Base-by-base conservation (phyloP, 192 early-diverging fungal genomes). In the Umbelopsis isabellina region DNA sequence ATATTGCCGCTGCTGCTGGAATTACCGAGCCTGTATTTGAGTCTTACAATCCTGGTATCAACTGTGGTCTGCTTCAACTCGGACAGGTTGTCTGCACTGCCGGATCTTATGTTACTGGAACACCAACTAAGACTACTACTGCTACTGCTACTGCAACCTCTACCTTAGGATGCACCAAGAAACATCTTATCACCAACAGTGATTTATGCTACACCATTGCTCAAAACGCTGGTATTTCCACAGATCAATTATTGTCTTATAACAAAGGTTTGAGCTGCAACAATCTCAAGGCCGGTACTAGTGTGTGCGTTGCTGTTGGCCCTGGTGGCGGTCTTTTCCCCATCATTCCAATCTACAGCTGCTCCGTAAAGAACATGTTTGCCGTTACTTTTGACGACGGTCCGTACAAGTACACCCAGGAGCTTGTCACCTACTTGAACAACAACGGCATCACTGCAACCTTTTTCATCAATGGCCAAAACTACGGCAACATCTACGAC, bases 341-440 rank as follows among this genome's bases (percentile, higher is more conserved):
- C 33, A 25, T 61, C 27, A 61, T 61, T 12, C 55, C 55, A n/a
- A 35, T 61, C 15, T 61, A 61, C 55, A 35, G 25, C 33, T 61
- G 55, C 55, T 27, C 23, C 6, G 67, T 69, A 1, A 61, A 78
- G 21, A 78, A 82, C 12, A 69, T 74, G 0, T 86, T 85, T 52
- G 86, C 87, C 15, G 74, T 86, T n/a, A 88, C 86, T 20, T 88
- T 79, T 66, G 86, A 85, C 49, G 86, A 88, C 46, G 86, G 86
- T 46, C 86, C 86, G 33, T 82, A 84, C 11, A 66, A 73, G 21
- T 78, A 78, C 37, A 78, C 77, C 0, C 75, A 76, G 0, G 67
- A 78, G 4, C 72, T 88, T 12, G 82, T 83, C 27, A 75, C 80
- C 30, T 72, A 73, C 50, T 50, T 88, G 1, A 33, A 74, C 44